Evolutionary conservation across 345 rosid genomes (phyloP).

Genomic region (Arabidopsis arenosa): DNA sequence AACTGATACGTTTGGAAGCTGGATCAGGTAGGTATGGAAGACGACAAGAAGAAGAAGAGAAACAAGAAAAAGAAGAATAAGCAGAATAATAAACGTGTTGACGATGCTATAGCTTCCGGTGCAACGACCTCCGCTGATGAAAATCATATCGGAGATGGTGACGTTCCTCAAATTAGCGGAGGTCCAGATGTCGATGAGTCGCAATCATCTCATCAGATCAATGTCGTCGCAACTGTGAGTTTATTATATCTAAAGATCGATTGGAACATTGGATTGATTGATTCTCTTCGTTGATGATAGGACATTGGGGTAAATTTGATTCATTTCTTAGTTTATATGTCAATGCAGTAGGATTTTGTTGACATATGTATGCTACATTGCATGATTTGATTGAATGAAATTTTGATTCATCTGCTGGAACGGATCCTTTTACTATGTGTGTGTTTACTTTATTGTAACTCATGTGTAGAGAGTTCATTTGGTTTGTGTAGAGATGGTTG

Average conservation of each 20-base stretch:
- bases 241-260: background rate
- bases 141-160: constrained; percentile 43
- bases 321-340: background rate
- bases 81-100: constrained; percentile 47
- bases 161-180: constrained; percentile 40
- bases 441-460: constrained; percentile 10
- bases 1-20: constrained; percentile 6
- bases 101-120: constrained; percentile 37
- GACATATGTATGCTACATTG: background rate
- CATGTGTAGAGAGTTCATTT: background rate
- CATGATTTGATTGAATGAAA: constrained; percentile 7
- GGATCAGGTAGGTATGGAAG: constrained; percentile 62
- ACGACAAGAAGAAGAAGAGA: constrained; percentile 66
- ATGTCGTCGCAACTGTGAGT: constrained; percentile 53
- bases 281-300: background rate
- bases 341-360: constrained; percentile 7
- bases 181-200: constrained; percentile 27
- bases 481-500: constrained; percentile 19
- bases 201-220: constrained; percentile 37
- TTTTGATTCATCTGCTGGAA: background rate
- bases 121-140: constrained; percentile 33
- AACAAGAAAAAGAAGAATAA: constrained; percentile 72
- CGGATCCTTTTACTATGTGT: background rate
- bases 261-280: constrained; percentile 11
- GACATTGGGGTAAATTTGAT: background rate